Evolutionary conservation across 2,329 filamentous ascomycete species (phyloP).

Genomic region (Sclerotinia borealis): DNA sequence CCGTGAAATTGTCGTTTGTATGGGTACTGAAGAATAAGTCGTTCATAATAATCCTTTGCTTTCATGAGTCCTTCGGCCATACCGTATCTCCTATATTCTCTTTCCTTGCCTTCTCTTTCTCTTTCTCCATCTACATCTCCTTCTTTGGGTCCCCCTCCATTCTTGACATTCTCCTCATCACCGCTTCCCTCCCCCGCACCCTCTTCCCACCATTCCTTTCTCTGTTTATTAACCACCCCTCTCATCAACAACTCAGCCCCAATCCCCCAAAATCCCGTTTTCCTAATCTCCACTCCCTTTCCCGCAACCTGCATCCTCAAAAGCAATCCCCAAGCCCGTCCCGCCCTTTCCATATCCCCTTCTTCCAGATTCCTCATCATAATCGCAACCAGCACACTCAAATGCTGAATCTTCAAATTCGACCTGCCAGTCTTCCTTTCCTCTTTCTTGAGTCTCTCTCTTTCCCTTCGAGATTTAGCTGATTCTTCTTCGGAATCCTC

Average conservation of each 20-base stretch:
- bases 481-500: slow-evolving; percentile 15
- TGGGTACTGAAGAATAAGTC: slow-evolving; percentile 70
- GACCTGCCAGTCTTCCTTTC: slow-evolving; percentile 12
- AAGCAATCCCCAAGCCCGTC: slow-evolving; percentile 69
- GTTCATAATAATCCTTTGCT: slow-evolving; percentile 67
- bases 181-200: background rate
- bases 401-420: slow-evolving; percentile 46
- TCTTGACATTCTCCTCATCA: slow-evolving; percentile 2
- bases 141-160: slow-evolving; percentile 8
- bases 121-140: slow-evolving; percentile 13
- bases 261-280: slow-evolving; percentile 69
- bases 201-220: slow-evolving; percentile 4
- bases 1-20: slow-evolving; percentile 55
- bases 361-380: slow-evolving; percentile 67
- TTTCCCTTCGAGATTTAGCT: slow-evolving; percentile 17
- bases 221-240: slow-evolving; percentile 35
- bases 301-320: slow-evolving; percentile 54
- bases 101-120: slow-evolving; percentile 7
- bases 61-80: slow-evolving; percentile 46
- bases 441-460: slow-evolving; percentile 5
- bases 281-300: slow-evolving; percentile 59
- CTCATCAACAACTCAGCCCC: slow-evolving; percentile 75
- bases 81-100: slow-evolving; percentile 31
- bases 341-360: slow-evolving; percentile 65
- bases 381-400: slow-evolving; percentile 61